Evolutionary conservation across 192 early-diverging fungal genomes (phyloP).

Genomic region (Dissophora ornata): DNA sequence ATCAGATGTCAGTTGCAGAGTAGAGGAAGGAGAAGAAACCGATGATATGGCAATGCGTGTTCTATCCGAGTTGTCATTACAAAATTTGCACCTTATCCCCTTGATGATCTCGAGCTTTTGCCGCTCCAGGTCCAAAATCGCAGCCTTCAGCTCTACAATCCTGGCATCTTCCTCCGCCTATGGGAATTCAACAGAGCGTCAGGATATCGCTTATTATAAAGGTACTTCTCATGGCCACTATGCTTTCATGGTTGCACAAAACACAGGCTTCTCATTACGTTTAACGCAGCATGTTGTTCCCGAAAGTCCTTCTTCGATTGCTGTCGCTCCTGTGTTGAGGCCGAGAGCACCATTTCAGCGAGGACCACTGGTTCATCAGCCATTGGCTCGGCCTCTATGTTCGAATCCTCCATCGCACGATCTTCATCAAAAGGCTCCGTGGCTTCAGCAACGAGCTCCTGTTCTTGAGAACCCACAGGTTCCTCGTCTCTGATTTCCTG

Average conservation of each 20-base stretch:
- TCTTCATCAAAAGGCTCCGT: no score
- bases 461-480: background rate
- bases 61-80: no score
- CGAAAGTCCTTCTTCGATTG: background rate
- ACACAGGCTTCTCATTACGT: no score
- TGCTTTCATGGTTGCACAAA: conserved; percentile 2
- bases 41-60: no score
- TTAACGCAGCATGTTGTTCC: background rate
- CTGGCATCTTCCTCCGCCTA: conserved; percentile 36
- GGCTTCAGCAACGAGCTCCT: no score
- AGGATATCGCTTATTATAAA: no score
- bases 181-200: background rate
- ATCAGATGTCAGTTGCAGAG: no score
- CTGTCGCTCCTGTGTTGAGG: background rate
- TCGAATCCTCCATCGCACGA: background rate
- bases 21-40: no score
- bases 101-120: conserved; percentile 42
- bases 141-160: conserved; percentile 37
- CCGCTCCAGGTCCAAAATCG: conserved; percentile 22
- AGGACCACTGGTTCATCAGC: background rate
- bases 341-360: background rate
- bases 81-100: conserved; percentile 40
- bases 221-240: no score
- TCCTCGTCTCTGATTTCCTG: no score
- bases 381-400: background rate